These are phyloP conservation scores for Trichosporon inkin DNA, from an alignment of 1,284 basidiomycete species.

Conservation along the genomic window DNA sequence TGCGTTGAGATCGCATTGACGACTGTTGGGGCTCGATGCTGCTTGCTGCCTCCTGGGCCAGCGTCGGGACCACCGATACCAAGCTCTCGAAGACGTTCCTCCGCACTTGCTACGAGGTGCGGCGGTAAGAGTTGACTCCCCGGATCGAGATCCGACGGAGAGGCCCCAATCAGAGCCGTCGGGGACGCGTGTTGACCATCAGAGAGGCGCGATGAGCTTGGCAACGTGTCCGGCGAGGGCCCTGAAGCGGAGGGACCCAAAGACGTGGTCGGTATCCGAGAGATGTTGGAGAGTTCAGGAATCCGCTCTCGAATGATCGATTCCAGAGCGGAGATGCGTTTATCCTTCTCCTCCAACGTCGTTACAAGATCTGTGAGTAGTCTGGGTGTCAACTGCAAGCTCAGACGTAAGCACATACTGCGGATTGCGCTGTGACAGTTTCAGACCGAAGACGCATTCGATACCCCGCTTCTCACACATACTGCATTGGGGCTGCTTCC, in stretches of 20 bases:
- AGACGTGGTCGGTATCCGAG: background rate
- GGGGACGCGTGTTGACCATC: background rate
- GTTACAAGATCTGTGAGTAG: background rate
- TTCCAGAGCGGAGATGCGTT: constrained; percentile 2
- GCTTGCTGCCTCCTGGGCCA: background rate
- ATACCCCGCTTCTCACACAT: constrained; percentile 17
- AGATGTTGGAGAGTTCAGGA: background rate
- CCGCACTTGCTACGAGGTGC: background rate
- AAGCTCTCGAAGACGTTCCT: background rate
- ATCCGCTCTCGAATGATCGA: constrained; percentile 1
- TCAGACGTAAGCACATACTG: background rate
- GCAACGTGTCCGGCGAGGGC: background rate
- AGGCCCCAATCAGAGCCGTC: background rate
- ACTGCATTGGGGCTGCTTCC: constrained; percentile 13
- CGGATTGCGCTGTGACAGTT: constrained; percentile 2
- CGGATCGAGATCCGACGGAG: background rate
- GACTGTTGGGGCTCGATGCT: background rate
- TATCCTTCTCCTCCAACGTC: background rate
- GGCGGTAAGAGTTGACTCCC: background rate
- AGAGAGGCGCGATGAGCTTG: background rate
- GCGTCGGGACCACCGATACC: background rate
- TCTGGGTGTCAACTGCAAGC: background rate
- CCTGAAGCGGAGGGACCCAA: background rate
- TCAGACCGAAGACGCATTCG: constrained; percentile 17
- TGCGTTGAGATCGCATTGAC: constrained; percentile 4